Evolutionary conservation across 352 stramenopile species (phyloP), one percentile per base, ranked within the genome.

Genomic region (Globisporangium solare): DNA sequence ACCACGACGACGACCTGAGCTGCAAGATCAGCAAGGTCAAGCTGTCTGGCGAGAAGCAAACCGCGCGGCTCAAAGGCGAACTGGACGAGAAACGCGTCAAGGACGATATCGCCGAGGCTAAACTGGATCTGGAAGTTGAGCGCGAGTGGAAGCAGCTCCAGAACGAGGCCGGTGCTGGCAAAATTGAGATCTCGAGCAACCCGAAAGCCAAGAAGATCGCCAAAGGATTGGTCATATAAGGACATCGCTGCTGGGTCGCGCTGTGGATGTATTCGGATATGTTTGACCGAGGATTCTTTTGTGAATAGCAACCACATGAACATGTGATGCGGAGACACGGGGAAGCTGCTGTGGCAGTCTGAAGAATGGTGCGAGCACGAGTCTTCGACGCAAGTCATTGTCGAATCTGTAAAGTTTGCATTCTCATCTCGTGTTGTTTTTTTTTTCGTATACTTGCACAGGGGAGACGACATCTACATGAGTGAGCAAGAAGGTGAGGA

Each of bases 231-330:
- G 71, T 64, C 53, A 94, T 94, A 82, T 94, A 52, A 45, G 35
- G 42, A 15, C 43, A 14, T 7, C 2, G 0, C 20, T 47, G 13
- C 15, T 18, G 24, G 7, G 18, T 13, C 12, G 39, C 7, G 10
- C 7, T 43, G 39, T 5, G 1, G 27, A 35, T 35, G 27, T 35
- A 35, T 35, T 35, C 27, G 27, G 10, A 35, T 11, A 12, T 51
- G 22, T 47, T 13, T 47, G 11, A 17, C 13, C 46, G 11, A 20
- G 24, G 24, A 31, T 35, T 35, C 20, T 6, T 32, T 47, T 27
- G 40, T 47, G 18, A 21, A 22, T 52, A 95, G 83, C 53, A 95
- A 95, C 57, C 72, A 90, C 64, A 95, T 95, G 85, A 95, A 92
- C 61, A 95, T 95, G 85, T 72, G 85, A 37, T 92, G 83, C 22